Evolutionary conservation across 192 early-diverging fungal genomes (phyloP), one percentile per base, ranked within the genome.

Genomic region (Fimicolochytrium jonesii): DNA sequence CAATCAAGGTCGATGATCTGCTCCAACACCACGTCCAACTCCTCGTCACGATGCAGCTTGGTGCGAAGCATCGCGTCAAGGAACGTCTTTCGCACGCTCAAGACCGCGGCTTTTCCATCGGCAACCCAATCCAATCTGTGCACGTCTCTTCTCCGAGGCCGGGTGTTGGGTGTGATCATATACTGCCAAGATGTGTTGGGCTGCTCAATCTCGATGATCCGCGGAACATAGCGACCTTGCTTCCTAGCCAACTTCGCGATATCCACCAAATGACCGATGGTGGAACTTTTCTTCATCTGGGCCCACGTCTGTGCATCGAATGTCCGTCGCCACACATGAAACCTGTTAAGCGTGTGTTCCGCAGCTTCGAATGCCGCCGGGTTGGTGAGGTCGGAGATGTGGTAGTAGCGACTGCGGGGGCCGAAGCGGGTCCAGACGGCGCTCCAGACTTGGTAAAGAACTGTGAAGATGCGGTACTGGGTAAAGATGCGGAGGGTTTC

Each of bases 281-380:
- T 59, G 0, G 59, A 48, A 31, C 56, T 47, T n/a, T 29, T 20
- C 56, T 64, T 13, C 52, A 73, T 33, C 25, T 39, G 37, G 2
- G 31, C 15, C 71, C 71, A 73, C 3, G 60, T 61, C 18, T 20
- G 20, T 15, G 48, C 60, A 15, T 58, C 59, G 15, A 67, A 28
- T 29, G 66, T 68, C 42, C 71, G 59, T 32, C 71, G 39, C 71
- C 71, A 73, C 29, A 63, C 55, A 15, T 61, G 54, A 30, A 73
- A 31, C 32, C 55, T 23, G 42, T 73, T 68, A 1, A 73, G n/a
- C 2, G 34, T 25, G n/a, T 56, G 66, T 48, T 73, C 71, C 22
- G 71, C 71, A 11, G 25, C n/a, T 5, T 58, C 56, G 9, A 73
- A 20, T 5, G 60, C 23, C 17, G 51, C 22, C 1, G 37, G 4